Evolutionary conservation across 148 eudicot species (phyloP).

Genomic region (Beta vulgaris): DNA sequence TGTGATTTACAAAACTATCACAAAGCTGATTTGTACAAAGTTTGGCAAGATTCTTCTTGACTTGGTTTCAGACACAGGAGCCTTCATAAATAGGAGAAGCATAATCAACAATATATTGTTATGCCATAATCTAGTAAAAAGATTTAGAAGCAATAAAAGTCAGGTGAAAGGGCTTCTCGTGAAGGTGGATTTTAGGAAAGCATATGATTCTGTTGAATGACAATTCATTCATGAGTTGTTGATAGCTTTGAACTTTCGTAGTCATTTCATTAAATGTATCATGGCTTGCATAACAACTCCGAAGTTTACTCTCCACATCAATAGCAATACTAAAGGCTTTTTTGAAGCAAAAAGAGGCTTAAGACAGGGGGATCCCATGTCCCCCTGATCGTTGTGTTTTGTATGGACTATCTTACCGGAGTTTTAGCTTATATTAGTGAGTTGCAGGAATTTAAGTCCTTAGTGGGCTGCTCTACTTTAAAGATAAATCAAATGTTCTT

Average conservation of each 20-base stretch:
- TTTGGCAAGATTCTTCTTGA: not conserved
- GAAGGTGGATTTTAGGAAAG: not conserved
- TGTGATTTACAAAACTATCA: not conserved
- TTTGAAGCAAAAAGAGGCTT: not conserved
- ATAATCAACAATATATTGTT: not conserved
- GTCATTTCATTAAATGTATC: too few species aligned
- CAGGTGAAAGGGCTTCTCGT: not conserved
- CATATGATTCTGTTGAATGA: not conserved
- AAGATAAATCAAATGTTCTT: not conserved
- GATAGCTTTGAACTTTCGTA: not conserved
- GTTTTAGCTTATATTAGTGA: not conserved
- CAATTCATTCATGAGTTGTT: not conserved
- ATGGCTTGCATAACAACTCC: not conserved
- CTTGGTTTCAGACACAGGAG: not conserved
- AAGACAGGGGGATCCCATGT: not conserved
- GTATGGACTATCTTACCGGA: not conserved
- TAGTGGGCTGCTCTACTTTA: not conserved
- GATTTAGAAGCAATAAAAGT: not conserved
- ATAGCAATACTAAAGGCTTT: not conserved
- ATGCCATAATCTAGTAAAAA: not conserved
- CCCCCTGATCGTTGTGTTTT: not conserved
- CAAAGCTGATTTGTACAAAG: not conserved
- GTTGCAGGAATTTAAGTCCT: not conserved
- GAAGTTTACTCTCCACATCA: not conserved
- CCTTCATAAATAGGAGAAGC: not conserved